These are phyloP conservation scores for Trametes coccinea DNA, from an alignment of 768 basidiomycete species.

Conservation along the genomic window DNA sequence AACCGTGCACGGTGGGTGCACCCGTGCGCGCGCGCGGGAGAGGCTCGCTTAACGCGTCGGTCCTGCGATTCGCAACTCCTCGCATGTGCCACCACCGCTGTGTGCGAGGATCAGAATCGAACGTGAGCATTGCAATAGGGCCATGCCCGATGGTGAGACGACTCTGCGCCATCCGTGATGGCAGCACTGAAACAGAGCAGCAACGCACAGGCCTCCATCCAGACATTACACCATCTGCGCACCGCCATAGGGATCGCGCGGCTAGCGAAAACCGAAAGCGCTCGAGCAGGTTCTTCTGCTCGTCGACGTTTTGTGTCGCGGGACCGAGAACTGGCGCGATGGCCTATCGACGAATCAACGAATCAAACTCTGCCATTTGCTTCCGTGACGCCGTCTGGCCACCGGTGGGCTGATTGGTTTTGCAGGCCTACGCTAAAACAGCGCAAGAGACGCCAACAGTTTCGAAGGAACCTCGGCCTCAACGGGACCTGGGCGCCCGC, in stretches of 20 bases:
- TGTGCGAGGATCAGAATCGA: not conserved
- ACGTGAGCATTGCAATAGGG: not conserved
- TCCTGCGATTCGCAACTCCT: too few relatives aligned
- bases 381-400: too few relatives aligned
- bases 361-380: too few relatives aligned
- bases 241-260: not conserved
- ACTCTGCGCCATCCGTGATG: constrained; percentile 3
- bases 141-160: not conserved
- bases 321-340: not conserved
- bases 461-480: not conserved
- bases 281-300: not conserved
- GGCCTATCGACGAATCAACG: not conserved
- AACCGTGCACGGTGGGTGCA: not conserved
- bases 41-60: not conserved
- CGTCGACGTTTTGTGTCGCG: not conserved
- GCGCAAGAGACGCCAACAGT: not conserved
- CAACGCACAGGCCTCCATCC: not conserved
- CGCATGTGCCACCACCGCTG: not conserved
- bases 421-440: not conserved
- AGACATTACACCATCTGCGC: constrained; percentile 1
- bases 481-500: not conserved
- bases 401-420: too few relatives aligned
- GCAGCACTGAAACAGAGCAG: constrained; percentile 8
- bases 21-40: not conserved
- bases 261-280: not conserved